Conservation (phyloP, 441 rosid genomes). For the Pelargonium citronellum region DNA sequence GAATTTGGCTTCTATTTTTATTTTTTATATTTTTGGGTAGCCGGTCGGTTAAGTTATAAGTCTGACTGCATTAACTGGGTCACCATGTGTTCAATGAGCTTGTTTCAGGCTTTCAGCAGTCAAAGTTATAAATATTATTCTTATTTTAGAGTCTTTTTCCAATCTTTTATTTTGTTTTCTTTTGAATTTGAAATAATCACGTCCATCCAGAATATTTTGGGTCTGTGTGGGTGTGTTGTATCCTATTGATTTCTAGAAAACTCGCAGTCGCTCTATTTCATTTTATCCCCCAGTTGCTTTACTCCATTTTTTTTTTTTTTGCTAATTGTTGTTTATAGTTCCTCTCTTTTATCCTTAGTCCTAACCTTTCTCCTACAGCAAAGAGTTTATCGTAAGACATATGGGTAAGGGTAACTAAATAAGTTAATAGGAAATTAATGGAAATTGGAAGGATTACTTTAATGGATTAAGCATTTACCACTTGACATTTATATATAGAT, state of each 20-base stretch:
- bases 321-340: not conserved
- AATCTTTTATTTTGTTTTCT: not conserved
- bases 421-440: not conserved
- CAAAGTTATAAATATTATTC: not conserved
- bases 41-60: not conserved
- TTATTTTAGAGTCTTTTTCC: not conserved
- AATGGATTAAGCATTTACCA: not conserved
- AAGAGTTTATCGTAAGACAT: not conserved
- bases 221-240: not conserved
- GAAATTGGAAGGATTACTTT: not conserved
- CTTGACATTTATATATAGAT: not conserved
- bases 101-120: not conserved
- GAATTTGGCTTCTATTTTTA: not conserved
- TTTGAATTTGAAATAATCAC: not conserved
- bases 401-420: not conserved
- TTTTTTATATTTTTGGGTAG: no score
- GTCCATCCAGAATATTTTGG: not conserved
- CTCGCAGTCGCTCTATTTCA: not conserved
- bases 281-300: not conserved
- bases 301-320: not conserved
- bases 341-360: not conserved
- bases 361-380: not conserved
- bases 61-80: not conserved
- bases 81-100: not conserved
- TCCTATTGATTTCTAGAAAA: not conserved